Evolutionary conservation across 495 filamentous ascomycete genomes (phyloP), one percentile per base, ranked within the genome.

Genomic region (Sabuloglossum arenarium): DNA sequence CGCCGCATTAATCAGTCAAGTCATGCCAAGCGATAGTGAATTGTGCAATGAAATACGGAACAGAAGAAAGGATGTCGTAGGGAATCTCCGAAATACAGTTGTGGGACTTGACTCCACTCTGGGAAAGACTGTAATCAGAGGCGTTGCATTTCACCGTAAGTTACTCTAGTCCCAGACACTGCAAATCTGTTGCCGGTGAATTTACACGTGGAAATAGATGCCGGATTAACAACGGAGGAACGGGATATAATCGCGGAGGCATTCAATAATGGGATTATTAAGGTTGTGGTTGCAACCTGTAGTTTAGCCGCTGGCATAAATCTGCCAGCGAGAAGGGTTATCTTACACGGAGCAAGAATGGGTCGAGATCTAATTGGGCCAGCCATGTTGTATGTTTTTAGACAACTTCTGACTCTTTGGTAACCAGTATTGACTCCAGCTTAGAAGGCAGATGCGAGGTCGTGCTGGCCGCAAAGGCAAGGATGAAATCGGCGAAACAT

Each of bases 281-380:
- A 79, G 60, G 78, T 87, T 0, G 79, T 88, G 34, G 82, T 86
- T 16, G 86, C 86, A 21, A 91, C 86, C 14, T 87, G 84, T 58
- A 87, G 82, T 59, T 78, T 91, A 56, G 85, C 86, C n/a, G 85
- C 86, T 39, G 86, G 86, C 12, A 84, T 91, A 45, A 91, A 91
- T 66, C 71, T 86, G 43, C 77, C 76, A 1, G 86, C 86, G 11
- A 70, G 86, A 59, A 70, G 86, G 60, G 86, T 91, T 3, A 87
- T 91, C 37, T 76, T 91, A 29, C 81, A 86, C 62, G 80, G 79
- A 27, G 85, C 80, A 29, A 72, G 81, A 16, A 88, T 88, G 85
- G 86, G 86, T 9, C 74, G 81, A 21, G 82, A 88, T 49, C 68
- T 88, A 25, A 78, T 88, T 37, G 83, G 81, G 0, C 85, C 85